Evolutionary conservation across 176 grass and related monocot genomes (phyloP), one percentile per base, ranked within the genome.

Genomic region (Oryza punctata): DNA sequence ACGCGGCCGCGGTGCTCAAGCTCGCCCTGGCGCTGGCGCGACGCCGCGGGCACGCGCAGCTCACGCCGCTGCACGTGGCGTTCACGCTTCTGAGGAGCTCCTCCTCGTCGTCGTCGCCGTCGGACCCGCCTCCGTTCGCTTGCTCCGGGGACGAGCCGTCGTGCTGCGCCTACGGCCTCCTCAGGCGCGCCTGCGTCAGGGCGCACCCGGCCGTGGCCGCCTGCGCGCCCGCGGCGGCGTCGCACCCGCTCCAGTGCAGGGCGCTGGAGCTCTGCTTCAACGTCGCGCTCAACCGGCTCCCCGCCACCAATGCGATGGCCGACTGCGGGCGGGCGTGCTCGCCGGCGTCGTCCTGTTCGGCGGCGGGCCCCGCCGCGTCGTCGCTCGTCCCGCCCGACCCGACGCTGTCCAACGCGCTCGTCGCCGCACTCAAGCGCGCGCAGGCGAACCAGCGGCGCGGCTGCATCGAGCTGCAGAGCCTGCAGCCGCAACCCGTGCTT

Each of bases 391-490:
- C 87, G 54, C 66, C 78, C 27, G 67, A 82, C 65, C 94, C 87
- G 1, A 85, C 94, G 2, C 81, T 94, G 47, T 97, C 94, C 33
- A 94, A 97, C 70, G 94, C 94, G 6, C 93, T 98, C 65, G 64
- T 95, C 25, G 96, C 96, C 7, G 96, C 96, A 12, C 93, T 98
- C 72, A 98, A 98, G 80, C 91, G 96, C 59, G 96, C 96, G 32
- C 91, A 98, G 81, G 91, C 96, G 7, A 89, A 87, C 77, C 94
- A 97, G 78, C 85, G 94, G 40, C 88, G 94, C 72, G 89, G 94
- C 38, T 93, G 91, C 86, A 81, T 88, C 73, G 94, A 97, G 64
- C 74, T 94, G 65, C 91, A 91, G 67, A 47, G 26, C 27, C 89
- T 89, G 60, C 41, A 15, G 13, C 29, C 88, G 86, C 37, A n/a